Evolutionary conservation across 139 green algal genomes (phyloP), one percentile per base, ranked within the genome.

Genomic region (Trebouxia sp.): DNA sequence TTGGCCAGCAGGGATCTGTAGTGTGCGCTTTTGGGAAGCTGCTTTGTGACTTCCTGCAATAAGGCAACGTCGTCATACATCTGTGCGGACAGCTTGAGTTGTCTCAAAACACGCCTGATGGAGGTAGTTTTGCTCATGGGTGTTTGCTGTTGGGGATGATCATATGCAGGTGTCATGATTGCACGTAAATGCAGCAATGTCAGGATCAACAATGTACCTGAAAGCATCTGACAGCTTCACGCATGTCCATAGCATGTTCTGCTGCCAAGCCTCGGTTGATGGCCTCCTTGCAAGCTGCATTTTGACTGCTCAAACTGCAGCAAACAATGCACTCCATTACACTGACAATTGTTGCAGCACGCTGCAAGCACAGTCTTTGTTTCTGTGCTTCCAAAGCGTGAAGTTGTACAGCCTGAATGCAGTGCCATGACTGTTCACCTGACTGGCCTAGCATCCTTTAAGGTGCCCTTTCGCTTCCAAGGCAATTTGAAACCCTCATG

Each of bases 1-100:
- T 95, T 94, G 30, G 89, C 84, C 30, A 87, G 53, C n/a, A 90
- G 78, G 3, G 82, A 83, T 12, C 88, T 58, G 22, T 79, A 85
- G 26, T 88, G 66, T 6, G 82, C 51, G 24, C 75, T 65, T 30
- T 38, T 56, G 8, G 91, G 91, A 7, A 85, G 39, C 51, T 91
- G 82, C 41, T 83, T 76, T 5, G 74, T 78, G 9, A 84, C 86
- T 65, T 90, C 82, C 87, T 93, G 85, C 45, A 62, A 45, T n/a
- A n/a, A 69, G 56, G 56, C 56, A 35, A 67, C 14, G 24, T 32
- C 26, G 14, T 69, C 14, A n/a, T n/a, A n/a, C n/a, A n/a, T n/a
- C n/a, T n/a, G n/a, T n/a, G n/a, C n/a, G n/a, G n/a, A n/a, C n/a
- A n/a, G n/a, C n/a, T n/a, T n/a, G n/a, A n/a, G n/a, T n/a, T n/a